A percentile compares a stretch with the other conserved stretches of the same genome.
Evolutionary conservation across 176 grass and related monocot genomes (phyloP).

Genomic region (Eragrostis nindensis): DNA sequence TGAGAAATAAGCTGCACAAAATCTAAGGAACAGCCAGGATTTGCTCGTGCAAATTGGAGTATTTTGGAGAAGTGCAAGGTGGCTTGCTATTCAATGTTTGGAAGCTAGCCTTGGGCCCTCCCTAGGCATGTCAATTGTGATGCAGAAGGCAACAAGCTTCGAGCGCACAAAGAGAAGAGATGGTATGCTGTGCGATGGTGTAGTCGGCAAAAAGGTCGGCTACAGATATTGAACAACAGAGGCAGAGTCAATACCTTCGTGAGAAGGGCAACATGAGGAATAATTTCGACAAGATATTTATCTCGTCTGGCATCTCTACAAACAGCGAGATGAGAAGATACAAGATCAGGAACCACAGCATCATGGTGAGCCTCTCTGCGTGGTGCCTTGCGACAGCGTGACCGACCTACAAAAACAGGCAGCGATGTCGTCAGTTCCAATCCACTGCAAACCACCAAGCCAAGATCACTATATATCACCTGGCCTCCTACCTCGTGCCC

Average conservation of each 20-base stretch:
- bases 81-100: not conserved
- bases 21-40: not conserved
- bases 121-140: not conserved
- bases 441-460: not conserved
- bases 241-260: conserved; percentile 59
- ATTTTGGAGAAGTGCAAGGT: not conserved
- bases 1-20: not conserved
- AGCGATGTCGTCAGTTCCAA: not conserved
- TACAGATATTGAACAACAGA: too few relatives aligned
- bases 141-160: not conserved
- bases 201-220: too few relatives aligned
- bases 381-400: not conserved
- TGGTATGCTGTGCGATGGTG: too few relatives aligned
- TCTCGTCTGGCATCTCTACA: not conserved
- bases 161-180: too few relatives aligned
- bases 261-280: conserved; percentile 85
- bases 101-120: too few relatives aligned
- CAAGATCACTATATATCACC: not conserved
- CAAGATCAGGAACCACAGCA: not conserved
- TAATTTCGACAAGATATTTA: not conserved
- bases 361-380: not conserved
- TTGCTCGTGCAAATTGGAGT: not conserved
- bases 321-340: not conserved
- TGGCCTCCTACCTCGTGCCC: not conserved
- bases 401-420: not conserved